A percentile compares a stretch with the other conserved stretches of the same genome.
Evolutionary conservation across 768 basidiomycete genomes (phyloP).

Genomic region (Kwoniella botswanensis): DNA sequence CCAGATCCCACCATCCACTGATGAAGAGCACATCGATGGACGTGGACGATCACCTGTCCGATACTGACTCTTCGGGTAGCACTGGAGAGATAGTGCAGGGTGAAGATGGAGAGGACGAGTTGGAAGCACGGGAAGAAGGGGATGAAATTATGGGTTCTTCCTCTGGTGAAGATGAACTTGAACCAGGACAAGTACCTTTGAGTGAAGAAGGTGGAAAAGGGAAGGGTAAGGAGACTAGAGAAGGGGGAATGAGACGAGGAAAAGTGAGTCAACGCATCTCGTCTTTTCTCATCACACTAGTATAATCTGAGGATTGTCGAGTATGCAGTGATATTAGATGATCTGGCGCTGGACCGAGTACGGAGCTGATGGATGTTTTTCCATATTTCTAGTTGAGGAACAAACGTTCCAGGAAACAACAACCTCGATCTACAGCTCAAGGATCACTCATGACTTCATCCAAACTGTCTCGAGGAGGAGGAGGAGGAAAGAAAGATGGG

Average conservation of each 20-base stretch:
- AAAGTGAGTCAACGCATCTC: neutral
- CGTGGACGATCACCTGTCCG: constrained; percentile 8
- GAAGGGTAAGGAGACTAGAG: constrained; percentile 1
- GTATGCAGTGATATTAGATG: neutral
- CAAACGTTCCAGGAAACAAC: neutral
- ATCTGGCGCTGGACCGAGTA: neutral
- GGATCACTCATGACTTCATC: neutral
- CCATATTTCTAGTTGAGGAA: neutral
- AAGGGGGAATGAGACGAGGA: neutral
- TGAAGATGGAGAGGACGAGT: constrained; percentile 2
- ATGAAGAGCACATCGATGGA: constrained; percentile 19
- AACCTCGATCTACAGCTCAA: neutral
- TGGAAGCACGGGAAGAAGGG: neutral
- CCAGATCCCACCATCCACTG: constrained; percentile 6
- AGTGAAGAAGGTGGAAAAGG: constrained; percentile 4
- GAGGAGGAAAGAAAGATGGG: constrained; percentile 17
- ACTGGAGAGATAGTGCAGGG: neutral
- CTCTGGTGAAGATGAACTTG: constrained; percentile 2
- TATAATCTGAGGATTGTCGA: no score
- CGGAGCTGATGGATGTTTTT: no score
- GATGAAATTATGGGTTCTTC: neutral
- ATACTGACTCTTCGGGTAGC: neutral
- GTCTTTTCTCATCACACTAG: neutral
- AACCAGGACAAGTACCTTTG: neutral
- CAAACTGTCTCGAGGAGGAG: neutral